These are phyloP conservation scores for Earliella scabrosa DNA, from an alignment of 1,284 basidiomycete genomes.

Conservation along the genomic window DNA sequence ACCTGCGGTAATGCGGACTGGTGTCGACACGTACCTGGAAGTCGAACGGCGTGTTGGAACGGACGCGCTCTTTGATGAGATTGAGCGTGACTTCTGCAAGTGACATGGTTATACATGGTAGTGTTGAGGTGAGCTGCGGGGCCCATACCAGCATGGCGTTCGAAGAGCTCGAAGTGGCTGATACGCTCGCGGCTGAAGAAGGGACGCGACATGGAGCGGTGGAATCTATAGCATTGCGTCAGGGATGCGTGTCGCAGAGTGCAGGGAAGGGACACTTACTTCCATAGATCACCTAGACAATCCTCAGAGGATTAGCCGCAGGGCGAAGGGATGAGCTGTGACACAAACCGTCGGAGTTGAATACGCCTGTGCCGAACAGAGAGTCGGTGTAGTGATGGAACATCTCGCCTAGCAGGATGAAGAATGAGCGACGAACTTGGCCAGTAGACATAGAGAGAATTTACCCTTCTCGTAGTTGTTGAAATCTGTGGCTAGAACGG, in stretches of 20 bases:
- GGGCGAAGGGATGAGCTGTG: neutral
- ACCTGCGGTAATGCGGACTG: neutral
- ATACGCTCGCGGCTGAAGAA: constrained; percentile 36
- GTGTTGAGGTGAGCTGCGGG: neutral
- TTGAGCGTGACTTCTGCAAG: constrained; percentile 34
- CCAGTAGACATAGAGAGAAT: neutral
- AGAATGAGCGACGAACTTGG: neutral
- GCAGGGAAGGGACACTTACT: constrained; percentile 26
- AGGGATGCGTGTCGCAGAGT: neutral
- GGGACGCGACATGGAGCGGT: constrained; percentile 49
- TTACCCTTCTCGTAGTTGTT: constrained; percentile 47
- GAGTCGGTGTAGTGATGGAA: constrained; percentile 31
- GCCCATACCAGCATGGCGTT: constrained; percentile 39
- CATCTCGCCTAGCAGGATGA: constrained; percentile 1
- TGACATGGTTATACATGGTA: neutral
- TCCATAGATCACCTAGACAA: constrained; percentile 45
- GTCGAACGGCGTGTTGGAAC: constrained; percentile 42
- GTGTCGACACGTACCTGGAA: constrained; percentile 39
- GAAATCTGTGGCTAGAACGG: constrained; percentile 47
- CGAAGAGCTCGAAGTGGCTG: constrained; percentile 52
- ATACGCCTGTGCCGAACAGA: constrained; percentile 49
- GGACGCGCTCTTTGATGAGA: constrained; percentile 39
- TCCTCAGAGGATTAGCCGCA: neutral
- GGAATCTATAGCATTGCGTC: constrained; percentile 34
- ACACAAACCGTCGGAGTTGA: constrained; percentile 47